Base-by-base conservation (phyloP, 495 filamentous ascomycete genomes). In the Hypoxylon crocopeplum region DNA sequence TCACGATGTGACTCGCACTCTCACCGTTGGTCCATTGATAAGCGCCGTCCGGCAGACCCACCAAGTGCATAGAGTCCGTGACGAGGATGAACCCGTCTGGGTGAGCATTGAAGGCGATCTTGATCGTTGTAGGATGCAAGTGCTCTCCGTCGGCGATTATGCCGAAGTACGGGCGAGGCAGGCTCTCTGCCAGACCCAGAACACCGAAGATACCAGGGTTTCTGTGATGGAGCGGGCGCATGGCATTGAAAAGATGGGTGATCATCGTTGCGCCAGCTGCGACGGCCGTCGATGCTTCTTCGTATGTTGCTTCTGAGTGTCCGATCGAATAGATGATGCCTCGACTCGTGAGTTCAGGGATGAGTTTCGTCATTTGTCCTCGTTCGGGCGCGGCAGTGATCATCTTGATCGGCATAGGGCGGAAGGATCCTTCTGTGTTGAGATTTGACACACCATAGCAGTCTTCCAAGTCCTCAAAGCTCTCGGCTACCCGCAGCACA, bases 241-340 rank as follows among this genome's bases (percentile, higher is more conserved):
- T 95, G 12, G 90, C 91, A 67, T 96, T 95, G 80, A 94, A 96
- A 1, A 95, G 79, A 66, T 96, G 91, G 1, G 91, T 96, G 27
- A 95, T 84, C 89, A 91, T 93, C 22, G 79, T 90, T 1, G 88
- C 89, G 36, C 91, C 91, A 16, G 81, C 72, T n/a, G 73, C 69
- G 1, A 92, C 82, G 11, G 88, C 89, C 2, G 72, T 71, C 1
- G 83, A 79, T 1, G 88, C 90, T 57, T 89, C 77, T 61, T 91
- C 88, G 72, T 89, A 93, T 2, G 88, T 87, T 6, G 89, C 86
- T 65, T 92, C 87, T 0, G 87, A 88, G 71, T 96, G 91, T n/a
- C 91, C 91, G 44, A 93, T 86, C 0, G 86, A 86, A 72, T 84
- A 86, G 56, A 88, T 75, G 57, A 93, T 88, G 45, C 79, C 83